phyloP scores from a whole-genome alignment of 208 protist species.

The Leishmania arabica region DNA sequence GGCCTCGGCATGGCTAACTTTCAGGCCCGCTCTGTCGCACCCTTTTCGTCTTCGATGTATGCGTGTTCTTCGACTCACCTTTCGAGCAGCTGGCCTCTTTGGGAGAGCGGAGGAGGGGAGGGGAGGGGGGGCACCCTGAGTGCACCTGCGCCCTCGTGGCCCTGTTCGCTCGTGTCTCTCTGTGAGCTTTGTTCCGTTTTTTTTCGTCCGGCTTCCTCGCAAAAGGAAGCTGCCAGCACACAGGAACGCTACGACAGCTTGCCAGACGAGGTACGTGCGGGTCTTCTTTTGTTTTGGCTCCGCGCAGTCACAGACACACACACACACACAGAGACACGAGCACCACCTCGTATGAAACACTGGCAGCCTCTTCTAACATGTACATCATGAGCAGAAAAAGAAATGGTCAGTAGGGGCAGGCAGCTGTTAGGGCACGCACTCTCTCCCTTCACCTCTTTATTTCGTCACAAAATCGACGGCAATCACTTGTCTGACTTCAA shows the following conservation, averaged over 20 bases:
- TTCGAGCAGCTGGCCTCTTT: too few relatives aligned
- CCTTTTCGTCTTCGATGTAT: background rate
- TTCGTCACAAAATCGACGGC: constrained; percentile 5
- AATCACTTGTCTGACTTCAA: constrained; percentile 52
- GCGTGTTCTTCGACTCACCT: background rate
- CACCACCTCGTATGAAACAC: background rate
- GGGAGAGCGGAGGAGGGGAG: background rate
- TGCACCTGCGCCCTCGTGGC: background rate
- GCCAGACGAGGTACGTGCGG: too few relatives aligned
- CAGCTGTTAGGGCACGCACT: background rate
- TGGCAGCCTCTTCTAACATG: background rate
- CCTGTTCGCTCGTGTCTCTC: background rate
- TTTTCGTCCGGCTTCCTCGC: background rate
- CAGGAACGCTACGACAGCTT: background rate
- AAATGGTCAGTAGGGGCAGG: background rate
- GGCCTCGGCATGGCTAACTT: background rate
- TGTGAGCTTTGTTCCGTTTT: background rate
- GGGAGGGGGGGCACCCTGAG: background rate
- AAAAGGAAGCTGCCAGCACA: background rate
- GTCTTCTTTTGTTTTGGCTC: too few relatives aligned
- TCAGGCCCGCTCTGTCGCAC: background rate
- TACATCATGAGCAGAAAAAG: constrained; percentile 7
- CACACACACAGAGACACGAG: background rate
- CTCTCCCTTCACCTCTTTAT: background rate
- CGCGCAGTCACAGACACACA: background rate